Evolutionary conservation across 306 rosid species (phyloP), one percentile per base, ranked within the genome.

Genomic region (Prunus kanzakura): DNA sequence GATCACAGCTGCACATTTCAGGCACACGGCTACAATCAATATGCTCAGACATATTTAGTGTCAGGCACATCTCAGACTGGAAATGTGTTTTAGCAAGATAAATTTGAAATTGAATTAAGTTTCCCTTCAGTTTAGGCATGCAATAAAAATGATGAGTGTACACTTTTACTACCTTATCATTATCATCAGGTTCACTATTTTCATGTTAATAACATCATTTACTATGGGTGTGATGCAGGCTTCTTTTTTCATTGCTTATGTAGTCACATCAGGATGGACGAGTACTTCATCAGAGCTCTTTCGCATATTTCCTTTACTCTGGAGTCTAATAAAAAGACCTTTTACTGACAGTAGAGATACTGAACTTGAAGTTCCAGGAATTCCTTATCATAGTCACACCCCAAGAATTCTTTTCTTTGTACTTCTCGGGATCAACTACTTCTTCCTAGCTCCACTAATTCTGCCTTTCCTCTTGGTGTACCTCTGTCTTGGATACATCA

Each of bases 201-300:
- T 67, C 43, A 9, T 84, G 49, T 30, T 81, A 67, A 50, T 72
- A 16, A 86, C 79, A 81, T 69, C 50, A 64, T 80, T 76, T 72
- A 46, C 57, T 80, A 74, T 83, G 72, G 62, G 41, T 73, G 41
- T 61, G 69, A 73, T 86, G 83, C 64, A 95, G 98, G 92, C 98
- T 50, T 95, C 97, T 13, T 95, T 95, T 85, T 95, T 95, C 79
- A 92, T 95, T 62, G 93, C 97, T 51, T 95, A 92, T 62, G 99
- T 95, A 55, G 96, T 95, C 76, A 92, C 99, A 7, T 81, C 96
- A 62, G 99, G 97, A 84, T 95, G 99, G 99, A 92, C 99, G 23
- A 89, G 93, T 56, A 72, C 84, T 10, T 87, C 91, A 35, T 87
- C 98, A 4, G 99, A 95, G 82, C 96, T 95, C 46, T 84, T 92